phyloP scores from a whole-genome alignment of 192 early-diverging fungal genomes.

The Dissophora globulifera region DNA sequence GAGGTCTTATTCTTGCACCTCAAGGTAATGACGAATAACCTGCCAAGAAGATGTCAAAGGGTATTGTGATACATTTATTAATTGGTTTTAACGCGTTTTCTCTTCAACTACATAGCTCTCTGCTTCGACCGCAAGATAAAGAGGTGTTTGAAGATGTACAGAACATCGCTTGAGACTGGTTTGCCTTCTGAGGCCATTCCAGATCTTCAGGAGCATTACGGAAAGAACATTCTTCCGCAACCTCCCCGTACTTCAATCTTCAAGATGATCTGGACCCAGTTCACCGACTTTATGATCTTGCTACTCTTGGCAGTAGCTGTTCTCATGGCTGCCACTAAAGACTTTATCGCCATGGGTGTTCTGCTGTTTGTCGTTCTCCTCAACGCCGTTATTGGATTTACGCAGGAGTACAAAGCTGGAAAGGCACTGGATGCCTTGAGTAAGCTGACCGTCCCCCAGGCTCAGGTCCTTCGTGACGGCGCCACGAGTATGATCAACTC shows the following conservation, averaged over 20 bases:
- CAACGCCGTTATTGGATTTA: slow-evolving; percentile 91
- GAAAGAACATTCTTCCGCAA: slow-evolving; percentile 82
- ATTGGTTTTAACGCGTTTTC: too few relatives aligned
- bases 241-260: slow-evolving; percentile 74
- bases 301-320: slow-evolving; percentile 84
- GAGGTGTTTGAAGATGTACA: slow-evolving; percentile 86
- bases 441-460: slow-evolving; percentile 70
- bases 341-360: slow-evolving; percentile 78
- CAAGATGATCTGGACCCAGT: slow-evolving; percentile 84
- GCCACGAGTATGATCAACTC: slow-evolving; percentile 70
- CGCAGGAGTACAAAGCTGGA: slow-evolving; percentile 95
- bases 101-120: slow-evolving; percentile 60
- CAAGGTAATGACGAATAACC: too few relatives aligned
- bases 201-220: slow-evolving; percentile 79
- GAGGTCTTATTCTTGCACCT: slow-evolving; percentile 64
- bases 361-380: slow-evolving; percentile 75
- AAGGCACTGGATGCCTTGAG: slow-evolving; percentile 84
- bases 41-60: too few relatives aligned
- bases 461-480: slow-evolving; percentile 78
- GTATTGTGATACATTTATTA: too few relatives aligned
- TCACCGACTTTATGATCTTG: slow-evolving; percentile 95
- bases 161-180: slow-evolving; percentile 72
- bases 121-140: slow-evolving; percentile 95
- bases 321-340: slow-evolving; percentile 84
- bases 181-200: slow-evolving; percentile 66